Conservation (phyloP, 1,139 yeast species). For the Candida glucosophila region DNA sequence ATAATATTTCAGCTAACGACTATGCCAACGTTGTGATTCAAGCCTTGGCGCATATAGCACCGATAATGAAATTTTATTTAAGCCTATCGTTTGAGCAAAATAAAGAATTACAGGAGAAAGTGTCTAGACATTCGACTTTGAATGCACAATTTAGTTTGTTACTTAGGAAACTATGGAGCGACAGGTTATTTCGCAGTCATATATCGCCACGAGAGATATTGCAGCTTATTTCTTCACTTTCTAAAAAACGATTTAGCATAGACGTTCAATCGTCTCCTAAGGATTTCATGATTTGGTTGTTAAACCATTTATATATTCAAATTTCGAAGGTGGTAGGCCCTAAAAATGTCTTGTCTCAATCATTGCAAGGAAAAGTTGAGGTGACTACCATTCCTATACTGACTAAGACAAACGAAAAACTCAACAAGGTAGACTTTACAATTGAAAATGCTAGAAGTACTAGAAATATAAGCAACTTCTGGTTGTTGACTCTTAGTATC, state of each 20-base stretch:
- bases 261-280: conserved; percentile 42
- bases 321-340: conserved; percentile 15
- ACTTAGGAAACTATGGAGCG: conserved; percentile 57
- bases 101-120: conserved; percentile 6
- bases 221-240: conserved; percentile 33
- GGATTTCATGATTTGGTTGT: conserved; percentile 48
- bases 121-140: conserved; percentile 14
- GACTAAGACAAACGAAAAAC: conserved; percentile 10
- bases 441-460: conserved; percentile 9
- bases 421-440: conserved; percentile 15
- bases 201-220: conserved; percentile 62
- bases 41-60: conserved; percentile 43
- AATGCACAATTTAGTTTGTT: conserved; percentile 33
- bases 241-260: conserved; percentile 34
- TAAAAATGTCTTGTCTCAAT: conserved; percentile 9
- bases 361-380: conserved; percentile 47
- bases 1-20: conserved; percentile 39
- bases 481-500: conserved; percentile 50
- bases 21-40: conserved; percentile 54
- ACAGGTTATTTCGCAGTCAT: conserved; percentile 47
- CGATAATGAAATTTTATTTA: conserved; percentile 45
- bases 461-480: conserved; percentile 34
- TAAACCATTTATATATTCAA: conserved; percentile 38
- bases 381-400: conserved; percentile 18
- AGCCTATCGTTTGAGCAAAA: conserved; percentile 11